Conservation (phyloP, 345 rosid genomes). For the Sisymbrium altissimum region DNA sequence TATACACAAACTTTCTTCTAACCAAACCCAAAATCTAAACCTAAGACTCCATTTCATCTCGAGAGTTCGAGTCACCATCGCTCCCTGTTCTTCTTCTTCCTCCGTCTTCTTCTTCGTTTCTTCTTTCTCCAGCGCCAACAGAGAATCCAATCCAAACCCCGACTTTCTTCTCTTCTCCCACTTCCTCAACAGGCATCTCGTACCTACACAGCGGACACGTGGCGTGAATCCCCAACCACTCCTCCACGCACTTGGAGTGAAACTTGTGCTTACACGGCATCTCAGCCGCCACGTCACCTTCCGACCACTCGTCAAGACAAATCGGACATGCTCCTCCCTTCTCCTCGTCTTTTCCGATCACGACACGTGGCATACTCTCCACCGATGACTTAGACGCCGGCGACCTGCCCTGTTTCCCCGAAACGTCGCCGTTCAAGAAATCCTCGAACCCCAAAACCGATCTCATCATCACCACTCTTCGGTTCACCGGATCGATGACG, state of each 20-base stretch:
- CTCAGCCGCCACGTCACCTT: conserved; percentile 39
- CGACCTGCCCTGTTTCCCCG: conserved; percentile 20
- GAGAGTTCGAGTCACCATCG: background rate
- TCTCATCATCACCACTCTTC: conserved; percentile 10
- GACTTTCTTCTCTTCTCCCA: background rate
- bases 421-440: background rate
- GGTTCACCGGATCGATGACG: conserved; percentile 20
- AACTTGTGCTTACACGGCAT: conserved; percentile 40
- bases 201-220: conserved; percentile 39
- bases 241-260: conserved; percentile 36
- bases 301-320: conserved; percentile 33
- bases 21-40: background rate
- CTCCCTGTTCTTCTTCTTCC: background rate
- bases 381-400: conserved; percentile 33
- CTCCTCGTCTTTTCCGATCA: conserved; percentile 13
- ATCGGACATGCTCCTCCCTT: conserved; percentile 19
- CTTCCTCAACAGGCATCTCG: conserved; percentile 35
- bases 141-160: conserved; percentile 27
- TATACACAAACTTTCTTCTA: background rate
- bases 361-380: conserved; percentile 30
- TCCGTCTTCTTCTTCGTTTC: conserved; percentile 13
- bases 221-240: conserved; percentile 34
- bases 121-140: background rate
- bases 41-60: conserved; percentile 13
- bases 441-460: background rate